Conservation (phyloP, 257 asterid genomes). For the Mentha longifolia region DNA sequence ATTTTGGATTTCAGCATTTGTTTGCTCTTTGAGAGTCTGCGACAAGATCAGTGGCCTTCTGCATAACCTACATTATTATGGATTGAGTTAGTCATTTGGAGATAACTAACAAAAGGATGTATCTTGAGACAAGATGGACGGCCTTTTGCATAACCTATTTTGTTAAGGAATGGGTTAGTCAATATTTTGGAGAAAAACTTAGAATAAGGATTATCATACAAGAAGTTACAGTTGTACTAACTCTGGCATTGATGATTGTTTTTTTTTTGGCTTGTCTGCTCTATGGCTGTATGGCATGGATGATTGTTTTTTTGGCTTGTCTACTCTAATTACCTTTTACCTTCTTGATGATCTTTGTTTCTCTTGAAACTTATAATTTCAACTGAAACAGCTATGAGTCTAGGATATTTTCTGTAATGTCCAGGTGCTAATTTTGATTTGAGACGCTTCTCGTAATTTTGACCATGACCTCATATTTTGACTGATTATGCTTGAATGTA, state of each 20-base stretch:
- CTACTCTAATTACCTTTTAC: background rate
- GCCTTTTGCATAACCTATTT: background rate
- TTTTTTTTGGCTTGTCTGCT: constrained; percentile 5
- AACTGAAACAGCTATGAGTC: constrained; percentile 4
- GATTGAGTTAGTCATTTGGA: background rate
- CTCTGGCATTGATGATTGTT: background rate
- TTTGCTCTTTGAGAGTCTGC: background rate
- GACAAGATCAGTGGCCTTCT: constrained; percentile 16
- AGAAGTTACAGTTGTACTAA: constrained; percentile 5
- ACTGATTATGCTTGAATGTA: constrained; percentile 26
- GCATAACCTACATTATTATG: background rate
- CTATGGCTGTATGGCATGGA: too few relatives aligned
- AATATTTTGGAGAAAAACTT: constrained; percentile 3
- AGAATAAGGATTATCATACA: background rate
- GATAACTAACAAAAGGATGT: background rate
- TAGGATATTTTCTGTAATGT: background rate
- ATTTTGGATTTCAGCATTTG: background rate
- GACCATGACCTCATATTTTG: constrained; percentile 9
- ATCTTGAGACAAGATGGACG: background rate
- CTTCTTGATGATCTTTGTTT: background rate
- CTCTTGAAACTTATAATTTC: background rate
- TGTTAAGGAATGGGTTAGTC: background rate
- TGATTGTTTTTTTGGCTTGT: too few relatives aligned
- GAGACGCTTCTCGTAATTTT: constrained; percentile 1
- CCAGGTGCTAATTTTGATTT: constrained; percentile 6